A percentile compares a stretch with the other conserved stretches of the same genome.
Conservation (phyloP, 768 basidiomycete genomes). For the Pholiota conissans region DNA sequence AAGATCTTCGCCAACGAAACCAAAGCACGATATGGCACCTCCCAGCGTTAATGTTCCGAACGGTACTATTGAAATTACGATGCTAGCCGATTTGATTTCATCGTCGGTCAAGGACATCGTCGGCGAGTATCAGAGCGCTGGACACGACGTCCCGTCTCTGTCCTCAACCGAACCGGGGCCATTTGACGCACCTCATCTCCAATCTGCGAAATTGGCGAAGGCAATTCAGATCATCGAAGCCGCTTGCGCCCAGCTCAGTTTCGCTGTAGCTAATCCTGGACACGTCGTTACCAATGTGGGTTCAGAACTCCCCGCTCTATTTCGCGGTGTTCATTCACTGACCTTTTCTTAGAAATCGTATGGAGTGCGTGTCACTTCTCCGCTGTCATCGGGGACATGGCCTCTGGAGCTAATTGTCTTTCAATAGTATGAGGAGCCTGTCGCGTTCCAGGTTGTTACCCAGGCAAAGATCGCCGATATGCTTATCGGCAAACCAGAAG, state of each 20-base stretch:
- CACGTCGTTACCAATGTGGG: slow-evolving; percentile 28
- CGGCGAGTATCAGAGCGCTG: slow-evolving; percentile 21
- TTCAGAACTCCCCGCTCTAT: not conserved
- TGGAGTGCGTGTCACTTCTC: not conserved
- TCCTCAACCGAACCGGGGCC: slow-evolving; percentile 30
- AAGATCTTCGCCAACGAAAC: not conserved
- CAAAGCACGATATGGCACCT: not conserved
- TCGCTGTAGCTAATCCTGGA: slow-evolving; percentile 24
- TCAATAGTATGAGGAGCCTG: slow-evolving; percentile 23
- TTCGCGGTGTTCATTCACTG: not conserved
- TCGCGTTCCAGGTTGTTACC: slow-evolving; percentile 30
- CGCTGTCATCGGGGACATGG: not conserved
- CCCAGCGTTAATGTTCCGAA: not conserved
- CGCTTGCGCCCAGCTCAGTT: slow-evolving; percentile 27
- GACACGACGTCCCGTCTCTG: slow-evolving; percentile 30
- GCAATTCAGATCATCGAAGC: slow-evolving; percentile 29
- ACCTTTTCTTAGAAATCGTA: slow-evolving; percentile 5
- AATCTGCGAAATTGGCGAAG: slow-evolving; percentile 12
- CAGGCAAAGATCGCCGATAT: slow-evolving; percentile 33
- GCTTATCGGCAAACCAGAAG: slow-evolving; percentile 30
- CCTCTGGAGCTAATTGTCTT: not conserved
- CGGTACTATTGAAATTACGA: slow-evolving; percentile 8
- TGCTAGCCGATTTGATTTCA: slow-evolving; percentile 9
- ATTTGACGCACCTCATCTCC: slow-evolving; percentile 26
- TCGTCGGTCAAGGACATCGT: slow-evolving; percentile 10